Evolutionary conservation across 1,284 basidiomycete genomes (phyloP).

Genomic region (Marasmius tenuissimus): DNA sequence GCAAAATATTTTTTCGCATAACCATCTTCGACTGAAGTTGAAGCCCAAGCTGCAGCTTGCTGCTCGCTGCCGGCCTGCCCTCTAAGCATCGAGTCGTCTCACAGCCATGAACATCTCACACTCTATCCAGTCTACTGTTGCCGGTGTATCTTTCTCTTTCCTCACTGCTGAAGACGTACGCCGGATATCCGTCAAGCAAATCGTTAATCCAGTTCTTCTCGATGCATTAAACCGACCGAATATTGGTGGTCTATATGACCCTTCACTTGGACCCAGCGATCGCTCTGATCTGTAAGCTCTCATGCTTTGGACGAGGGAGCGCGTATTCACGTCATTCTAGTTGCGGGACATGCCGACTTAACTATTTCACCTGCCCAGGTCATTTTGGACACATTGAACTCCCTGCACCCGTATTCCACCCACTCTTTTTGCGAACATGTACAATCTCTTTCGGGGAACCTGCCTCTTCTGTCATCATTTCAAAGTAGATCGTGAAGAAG

Average conservation of each 20-base stretch:
- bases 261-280: slow-evolving; percentile 89
- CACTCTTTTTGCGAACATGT: slow-evolving; percentile 94
- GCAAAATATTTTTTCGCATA: neutral
- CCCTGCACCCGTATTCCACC: slow-evolving; percentile 94
- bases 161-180: slow-evolving; percentile 90
- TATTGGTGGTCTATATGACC: slow-evolving; percentile 93
- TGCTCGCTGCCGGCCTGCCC: neutral
- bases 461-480: slow-evolving; percentile 97
- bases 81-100: neutral
- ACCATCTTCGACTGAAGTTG: neutral
- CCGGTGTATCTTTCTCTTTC: slow-evolving; percentile 93
- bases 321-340: slow-evolving; percentile 40
- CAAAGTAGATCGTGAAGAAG: slow-evolving; percentile 77
- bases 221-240: slow-evolving; percentile 95
- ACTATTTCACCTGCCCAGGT: slow-evolving; percentile 93
- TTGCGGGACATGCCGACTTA: slow-evolving; percentile 91
- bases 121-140: slow-evolving; percentile 83
- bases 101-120: slow-evolving; percentile 87
- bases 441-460: slow-evolving; percentile 84
- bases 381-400: slow-evolving; percentile 99
- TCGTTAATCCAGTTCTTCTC: slow-evolving; percentile 90
- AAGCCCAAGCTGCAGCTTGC: neutral
- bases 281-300: slow-evolving; percentile 81
- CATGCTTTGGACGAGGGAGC: neutral
- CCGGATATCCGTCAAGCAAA: slow-evolving; percentile 95